Conservation (phyloP, 2,329 filamentous ascomycete genomes). For the Aureobasidium sp. region DNA sequence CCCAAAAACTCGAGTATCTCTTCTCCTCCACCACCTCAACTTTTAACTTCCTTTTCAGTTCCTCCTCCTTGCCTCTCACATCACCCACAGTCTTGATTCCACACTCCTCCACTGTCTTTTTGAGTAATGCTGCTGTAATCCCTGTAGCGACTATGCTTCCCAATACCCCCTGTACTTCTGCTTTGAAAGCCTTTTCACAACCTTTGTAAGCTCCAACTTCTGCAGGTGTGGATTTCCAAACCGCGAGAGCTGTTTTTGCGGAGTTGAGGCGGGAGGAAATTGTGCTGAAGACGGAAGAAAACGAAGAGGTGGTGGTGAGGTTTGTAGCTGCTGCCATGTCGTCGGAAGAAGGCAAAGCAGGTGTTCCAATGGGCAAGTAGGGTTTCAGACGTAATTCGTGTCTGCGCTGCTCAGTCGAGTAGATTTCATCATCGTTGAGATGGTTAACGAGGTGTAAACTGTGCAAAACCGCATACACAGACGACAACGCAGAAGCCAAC, state of each 20-base stretch:
- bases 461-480: conserved; percentile 56
- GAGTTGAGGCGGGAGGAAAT: conserved; percentile 23
- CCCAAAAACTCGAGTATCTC: conserved; percentile 38
- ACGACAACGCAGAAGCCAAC: neutral
- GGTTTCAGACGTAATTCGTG: conserved; percentile 85
- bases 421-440: conserved; percentile 47
- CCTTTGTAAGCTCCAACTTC: conserved; percentile 26
- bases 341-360: conserved; percentile 56
- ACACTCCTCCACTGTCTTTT: conserved; percentile 16
- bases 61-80: conserved; percentile 15
- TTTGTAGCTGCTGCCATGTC: conserved; percentile 41
- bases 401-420: conserved; percentile 57
- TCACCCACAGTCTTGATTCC: conserved; percentile 7
- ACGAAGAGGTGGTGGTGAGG: neutral
- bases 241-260: conserved; percentile 27
- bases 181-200: conserved; percentile 29
- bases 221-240: conserved; percentile 28
- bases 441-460: conserved; percentile 38
- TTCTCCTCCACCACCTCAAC: conserved; percentile 29
- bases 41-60: conserved; percentile 20
- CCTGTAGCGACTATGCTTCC: conserved; percentile 24
- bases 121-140: conserved; percentile 20
- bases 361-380: conserved; percentile 60
- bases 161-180: conserved; percentile 25
- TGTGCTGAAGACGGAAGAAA: conserved; percentile 10